Percentiles rank a stretch among this genome's conserved stretches.
phyloP scores from a whole-genome alignment of 2,329 filamentous ascomycete species.

The Reticulascus tulasneorum region DNA sequence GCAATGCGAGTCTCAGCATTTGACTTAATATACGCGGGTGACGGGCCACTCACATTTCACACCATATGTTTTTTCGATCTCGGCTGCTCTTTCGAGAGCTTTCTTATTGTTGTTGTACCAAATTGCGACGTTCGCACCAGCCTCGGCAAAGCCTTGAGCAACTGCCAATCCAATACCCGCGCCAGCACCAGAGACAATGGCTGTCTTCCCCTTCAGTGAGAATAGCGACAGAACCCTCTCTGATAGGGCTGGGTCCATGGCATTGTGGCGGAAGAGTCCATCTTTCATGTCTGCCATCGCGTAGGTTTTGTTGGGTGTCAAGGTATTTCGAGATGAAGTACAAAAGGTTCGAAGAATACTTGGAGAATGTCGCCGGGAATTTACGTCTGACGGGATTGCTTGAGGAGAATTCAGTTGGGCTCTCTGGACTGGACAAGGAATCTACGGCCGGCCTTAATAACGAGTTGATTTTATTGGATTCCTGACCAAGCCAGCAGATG shows the following conservation, averaged over 20 bases:
- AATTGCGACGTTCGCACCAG: conserved; percentile 67
- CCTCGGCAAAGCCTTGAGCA: conserved; percentile 62
- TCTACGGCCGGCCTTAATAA: too few relatives aligned
- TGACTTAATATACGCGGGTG: not conserved
- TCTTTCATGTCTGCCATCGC: conserved; percentile 40
- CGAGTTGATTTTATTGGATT: too few relatives aligned
- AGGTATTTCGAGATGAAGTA: too few relatives aligned
- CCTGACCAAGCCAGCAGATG: too few relatives aligned
- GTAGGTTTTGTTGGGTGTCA: too few relatives aligned
- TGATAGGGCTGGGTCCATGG: conserved; percentile 42
- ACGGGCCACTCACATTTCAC: conserved; percentile 55
- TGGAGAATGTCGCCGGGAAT: too few relatives aligned
- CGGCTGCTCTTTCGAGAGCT: conserved; percentile 56
- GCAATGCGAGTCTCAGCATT: conserved; percentile 2
- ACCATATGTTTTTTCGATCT: conserved; percentile 61
- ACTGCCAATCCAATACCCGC: conserved; percentile 64
- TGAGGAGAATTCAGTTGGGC: too few relatives aligned
- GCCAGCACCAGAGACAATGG: conserved; percentile 64
- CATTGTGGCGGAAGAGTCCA: conserved; percentile 55
- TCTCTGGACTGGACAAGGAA: too few relatives aligned
- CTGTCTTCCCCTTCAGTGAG: conserved; percentile 66
- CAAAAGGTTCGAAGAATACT: too few relatives aligned
- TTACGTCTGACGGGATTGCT: too few relatives aligned
- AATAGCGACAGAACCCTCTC: conserved; percentile 61
- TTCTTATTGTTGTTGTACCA: conserved; percentile 70